Conservation (phyloP, 73 alveolate species). For the Effrenium voratum region DNA sequence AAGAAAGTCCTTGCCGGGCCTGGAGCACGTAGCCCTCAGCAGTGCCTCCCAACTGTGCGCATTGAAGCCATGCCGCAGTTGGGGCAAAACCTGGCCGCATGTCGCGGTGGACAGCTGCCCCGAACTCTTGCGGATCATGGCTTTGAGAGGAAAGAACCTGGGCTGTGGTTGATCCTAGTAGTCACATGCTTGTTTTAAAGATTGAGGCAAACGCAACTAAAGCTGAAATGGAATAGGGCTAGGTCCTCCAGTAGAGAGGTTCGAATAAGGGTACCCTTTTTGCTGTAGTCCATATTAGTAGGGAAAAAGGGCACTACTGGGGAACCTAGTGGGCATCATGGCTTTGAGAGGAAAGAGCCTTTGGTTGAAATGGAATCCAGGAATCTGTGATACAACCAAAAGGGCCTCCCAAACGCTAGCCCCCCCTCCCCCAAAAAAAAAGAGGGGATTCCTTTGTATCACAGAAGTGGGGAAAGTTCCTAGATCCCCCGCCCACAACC, state of each 20-base stretch:
- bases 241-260: background rate
- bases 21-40: constrained; percentile 43
- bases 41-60: constrained; percentile 69
- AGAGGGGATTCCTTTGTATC: too few species aligned
- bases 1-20: too few species aligned
- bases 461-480: too few species aligned
- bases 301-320: too few species aligned
- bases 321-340: too few species aligned
- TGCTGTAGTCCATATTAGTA: too few species aligned
- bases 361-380: too few species aligned
- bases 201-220: background rate
- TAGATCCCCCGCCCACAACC: too few species aligned
- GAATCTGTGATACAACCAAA: too few species aligned
- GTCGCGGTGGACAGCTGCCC: background rate
- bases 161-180: background rate
- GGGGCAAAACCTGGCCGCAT: constrained; percentile 48
- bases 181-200: background rate
- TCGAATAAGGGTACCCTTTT: background rate
- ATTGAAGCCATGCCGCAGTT: constrained; percentile 44
- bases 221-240: background rate
- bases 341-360: too few species aligned
- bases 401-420: too few species aligned
- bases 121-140: background rate
- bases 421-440: too few species aligned
- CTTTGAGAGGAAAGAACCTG: background rate